phyloP scores from a whole-genome alignment of 352 stramenopile genomes.

The Phytophthora citricola region DNA sequence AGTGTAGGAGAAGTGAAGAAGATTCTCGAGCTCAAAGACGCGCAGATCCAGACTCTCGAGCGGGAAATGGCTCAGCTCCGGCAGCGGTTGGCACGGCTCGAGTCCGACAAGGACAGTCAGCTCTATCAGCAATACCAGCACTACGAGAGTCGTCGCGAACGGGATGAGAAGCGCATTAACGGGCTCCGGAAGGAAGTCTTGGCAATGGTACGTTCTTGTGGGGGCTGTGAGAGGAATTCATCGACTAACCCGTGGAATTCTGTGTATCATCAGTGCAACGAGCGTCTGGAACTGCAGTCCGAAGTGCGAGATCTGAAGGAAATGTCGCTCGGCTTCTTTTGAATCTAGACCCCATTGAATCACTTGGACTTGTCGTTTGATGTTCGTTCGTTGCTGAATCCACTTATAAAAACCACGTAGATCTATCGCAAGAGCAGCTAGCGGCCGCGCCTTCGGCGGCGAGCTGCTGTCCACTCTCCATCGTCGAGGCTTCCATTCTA shows the following conservation, averaged over 20 bases:
- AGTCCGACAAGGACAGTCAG: conserved; percentile 65
- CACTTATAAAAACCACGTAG: conserved; percentile 44
- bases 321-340: conserved; percentile 61
- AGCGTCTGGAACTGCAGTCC: conserved; percentile 55
- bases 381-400: conserved; percentile 22
- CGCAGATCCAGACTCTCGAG: conserved; percentile 65
- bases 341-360: conserved; percentile 8
- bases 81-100: conserved; percentile 45
- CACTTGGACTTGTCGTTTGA: conserved; percentile 1
- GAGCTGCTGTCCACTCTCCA: conserved; percentile 21
- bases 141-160: conserved; percentile 47
- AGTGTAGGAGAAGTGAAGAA: conserved; percentile 51
- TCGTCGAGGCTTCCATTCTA: conserved; percentile 8
- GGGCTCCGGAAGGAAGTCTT: conserved; percentile 64
- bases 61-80: conserved; percentile 61
- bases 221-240: not conserved
- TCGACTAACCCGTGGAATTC: conserved; percentile 6
- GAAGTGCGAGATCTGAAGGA: conserved; percentile 68
- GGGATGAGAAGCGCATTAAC: conserved; percentile 60
- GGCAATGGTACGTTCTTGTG: conserved; percentile 46
- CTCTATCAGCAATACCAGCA: conserved; percentile 59
- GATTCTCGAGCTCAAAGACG: conserved; percentile 59
- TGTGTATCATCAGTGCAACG: conserved; percentile 53
- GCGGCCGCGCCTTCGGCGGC: conserved; percentile 21
- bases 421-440: conserved; percentile 32